Base-by-base conservation (phyloP, 2,329 filamentous ascomycete genomes). In the Stemphylium lycopersici region DNA sequence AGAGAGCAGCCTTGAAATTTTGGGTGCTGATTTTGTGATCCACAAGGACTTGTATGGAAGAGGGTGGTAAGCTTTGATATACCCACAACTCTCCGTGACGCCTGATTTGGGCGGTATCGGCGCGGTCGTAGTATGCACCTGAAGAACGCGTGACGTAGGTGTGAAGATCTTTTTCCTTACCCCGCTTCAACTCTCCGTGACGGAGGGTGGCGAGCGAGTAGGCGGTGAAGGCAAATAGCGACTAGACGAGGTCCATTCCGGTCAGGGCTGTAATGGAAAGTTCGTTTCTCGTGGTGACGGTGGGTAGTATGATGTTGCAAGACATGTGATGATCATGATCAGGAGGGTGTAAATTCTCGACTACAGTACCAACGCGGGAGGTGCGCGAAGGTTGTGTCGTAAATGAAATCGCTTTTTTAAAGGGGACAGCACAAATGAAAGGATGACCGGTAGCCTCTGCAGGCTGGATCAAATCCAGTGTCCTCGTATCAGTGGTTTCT, bases 1-100 rank as follows among this genome's bases (percentile, higher is more conserved):
- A 60, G 51, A 50, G 50, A 47, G 48, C 13, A 6, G 29, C 6
- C 3, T 43, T 34, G 24, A 34, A n/a, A n/a, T 49, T 37, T 53
- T 49, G 11, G n/a, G 22, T 20, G 32, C n/a, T 52, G 31, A 41
- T 39, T 32, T 24, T 16, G 8, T 40, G 34, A 4, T 29, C 22
- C 6, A 40, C 6, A 40, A 49, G 39, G 45, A 37, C 45, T 20
- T 16, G 20, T 11, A 13, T 47, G 44, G 13, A 26, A 39, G 48
- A 18, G 38, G 38, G 2, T 31, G 29, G 11, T 8, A 32, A 15
- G 4, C 13, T 32, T 29, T 18, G 24, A 37, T 45, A 26, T 40
- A 32, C 4, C 47, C 31, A 32, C 20, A 51, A 16, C 11, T 45
- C 52, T 36, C 31, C 13, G 40, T 37, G 40, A 51, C 40, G 22